Percentiles rank a stretch among this genome's conserved stretches.
These are phyloP conservation scores for Paxillus involutus DNA, from an alignment of 768 basidiomycete genomes.

Conservation along the genomic window DNA sequence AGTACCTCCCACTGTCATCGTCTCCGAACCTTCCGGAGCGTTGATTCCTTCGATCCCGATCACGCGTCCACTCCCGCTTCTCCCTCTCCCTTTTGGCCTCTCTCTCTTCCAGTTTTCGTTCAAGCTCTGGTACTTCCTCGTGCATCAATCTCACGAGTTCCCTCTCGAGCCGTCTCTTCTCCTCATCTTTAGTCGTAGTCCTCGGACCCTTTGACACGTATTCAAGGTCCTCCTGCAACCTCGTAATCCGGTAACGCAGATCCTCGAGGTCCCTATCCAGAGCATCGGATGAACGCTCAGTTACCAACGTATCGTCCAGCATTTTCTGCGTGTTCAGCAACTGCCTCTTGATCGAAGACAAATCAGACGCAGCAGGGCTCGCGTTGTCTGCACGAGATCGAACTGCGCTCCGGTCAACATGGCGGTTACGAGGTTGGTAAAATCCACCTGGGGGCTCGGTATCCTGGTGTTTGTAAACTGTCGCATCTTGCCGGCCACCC, in stretches of 20 bases:
- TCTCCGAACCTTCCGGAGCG: slow-evolving; percentile 70
- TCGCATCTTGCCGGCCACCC: slow-evolving; percentile 77
- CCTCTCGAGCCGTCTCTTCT: slow-evolving; percentile 82
- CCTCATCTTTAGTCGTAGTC: slow-evolving; percentile 75
- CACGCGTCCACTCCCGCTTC: slow-evolving; percentile 72
- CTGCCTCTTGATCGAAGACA: slow-evolving; percentile 85
- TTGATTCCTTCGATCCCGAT: slow-evolving; percentile 84
- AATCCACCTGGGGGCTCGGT: slow-evolving; percentile 57
- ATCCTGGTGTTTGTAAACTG: slow-evolving; percentile 85
- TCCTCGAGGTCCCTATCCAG: slow-evolving; percentile 91
- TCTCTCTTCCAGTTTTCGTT: slow-evolving; percentile 75
- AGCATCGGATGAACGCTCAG: slow-evolving; percentile 80
- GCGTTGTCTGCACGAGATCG: slow-evolving; percentile 72
- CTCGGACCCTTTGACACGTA: slow-evolving; percentile 78
- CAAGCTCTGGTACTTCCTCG: slow-evolving; percentile 88
- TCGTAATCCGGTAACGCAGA: slow-evolving; percentile 77
- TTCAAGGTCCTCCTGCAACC: slow-evolving; percentile 90
- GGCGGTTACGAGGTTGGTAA: slow-evolving; percentile 80
- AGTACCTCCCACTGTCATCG: slow-evolving; percentile 32
- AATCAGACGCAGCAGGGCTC: slow-evolving; percentile 56
- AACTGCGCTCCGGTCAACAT: slow-evolving; percentile 82
- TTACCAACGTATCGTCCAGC: slow-evolving; percentile 74
- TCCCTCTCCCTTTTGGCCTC: slow-evolving; percentile 78
- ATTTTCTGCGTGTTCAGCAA: slow-evolving; percentile 76
- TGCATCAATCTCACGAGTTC: slow-evolving; percentile 86